A percentile compares a stretch with the other conserved stretches of the same genome.
These are phyloP conservation scores for Apodospora peruviana DNA, from an alignment of 495 filamentous ascomycete species.

Conservation along the genomic window DNA sequence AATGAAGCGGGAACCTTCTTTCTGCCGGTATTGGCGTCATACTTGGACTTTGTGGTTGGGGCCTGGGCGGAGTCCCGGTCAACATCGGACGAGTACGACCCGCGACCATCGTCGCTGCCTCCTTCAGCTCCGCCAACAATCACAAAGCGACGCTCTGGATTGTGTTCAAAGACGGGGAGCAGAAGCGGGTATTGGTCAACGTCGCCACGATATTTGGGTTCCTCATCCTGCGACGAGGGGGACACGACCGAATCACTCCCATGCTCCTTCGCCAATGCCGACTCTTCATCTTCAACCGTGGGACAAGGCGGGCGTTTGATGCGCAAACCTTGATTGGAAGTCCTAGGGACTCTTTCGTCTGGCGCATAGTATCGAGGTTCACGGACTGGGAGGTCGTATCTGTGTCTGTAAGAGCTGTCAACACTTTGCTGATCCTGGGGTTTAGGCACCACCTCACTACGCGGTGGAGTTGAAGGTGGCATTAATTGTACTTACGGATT, in stretches of 20 bases:
- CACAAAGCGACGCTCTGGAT: conserved; percentile 44
- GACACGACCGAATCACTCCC: conserved; percentile 21
- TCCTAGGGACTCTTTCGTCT: conserved; percentile 11
- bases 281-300: conserved; percentile 41
- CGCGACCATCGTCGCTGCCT: conserved; percentile 10
- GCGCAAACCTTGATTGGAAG: background rate
- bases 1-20: conserved; percentile 24
- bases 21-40: conserved; percentile 38
- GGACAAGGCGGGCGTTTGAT: conserved; percentile 31
- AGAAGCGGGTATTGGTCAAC: conserved; percentile 39
- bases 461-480: too few species aligned
- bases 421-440: background rate
- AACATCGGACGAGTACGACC: background rate
- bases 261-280: conserved; percentile 39
- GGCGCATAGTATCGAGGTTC: conserved; percentile 8
- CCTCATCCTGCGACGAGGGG: conserved; percentile 24
- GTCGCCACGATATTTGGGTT: conserved; percentile 36
- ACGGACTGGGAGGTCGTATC: conserved; percentile 5
- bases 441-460: too few species aligned
- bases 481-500: background rate
- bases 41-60: conserved; percentile 19
- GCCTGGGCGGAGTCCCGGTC: background rate
- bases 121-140: conserved; percentile 28
- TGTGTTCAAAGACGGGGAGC: conserved; percentile 34
- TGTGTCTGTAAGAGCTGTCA: background rate